Evolutionary conservation across 352 stramenopile genomes (phyloP).

Genomic region (Albugo laibachii): DNA sequence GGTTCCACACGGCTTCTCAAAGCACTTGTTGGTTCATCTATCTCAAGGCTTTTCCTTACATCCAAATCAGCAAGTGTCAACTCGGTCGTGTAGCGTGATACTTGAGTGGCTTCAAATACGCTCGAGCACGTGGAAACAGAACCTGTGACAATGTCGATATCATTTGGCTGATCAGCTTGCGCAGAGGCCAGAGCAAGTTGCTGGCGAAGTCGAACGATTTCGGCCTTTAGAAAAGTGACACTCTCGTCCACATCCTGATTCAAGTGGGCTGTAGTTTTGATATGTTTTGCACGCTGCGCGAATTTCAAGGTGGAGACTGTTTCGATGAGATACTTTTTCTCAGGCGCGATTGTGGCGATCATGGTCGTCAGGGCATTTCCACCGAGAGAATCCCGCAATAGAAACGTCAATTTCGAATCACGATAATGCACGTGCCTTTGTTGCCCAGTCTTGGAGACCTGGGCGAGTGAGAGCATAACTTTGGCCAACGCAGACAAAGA

Average conservation of each 20-base stretch:
- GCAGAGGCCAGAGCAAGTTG: conserved; percentile 15
- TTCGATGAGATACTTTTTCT: conserved; percentile 73
- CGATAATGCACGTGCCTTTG: conserved; percentile 73
- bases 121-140: too few species aligned
- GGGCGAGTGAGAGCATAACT: conserved; percentile 77
- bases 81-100: too few species aligned
- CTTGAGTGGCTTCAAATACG: too few species aligned
- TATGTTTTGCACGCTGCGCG: conserved; percentile 72
- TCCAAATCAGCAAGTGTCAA: too few species aligned
- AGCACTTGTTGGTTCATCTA: too few species aligned
- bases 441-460: conserved; percentile 47
- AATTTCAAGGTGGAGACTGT: conserved; percentile 79
- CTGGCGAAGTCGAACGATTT: conserved; percentile 44
- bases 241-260: conserved; percentile 61
- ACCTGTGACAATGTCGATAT: too few species aligned
- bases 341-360: conserved; percentile 51
- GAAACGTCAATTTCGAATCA: conserved; percentile 72
- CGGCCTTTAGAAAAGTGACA: conserved; percentile 45
- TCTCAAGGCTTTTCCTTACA: too few species aligned
- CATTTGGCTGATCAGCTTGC: too few species aligned
- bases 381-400: conserved; percentile 57
- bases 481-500: conserved; percentile 74
- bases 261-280: conserved; percentile 78
- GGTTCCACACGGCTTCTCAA: too few species aligned
- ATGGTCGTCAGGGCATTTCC: conserved; percentile 79